phyloP scores from a whole-genome alignment of 768 basidiomycete species.

The Auricularia cornea region DNA sequence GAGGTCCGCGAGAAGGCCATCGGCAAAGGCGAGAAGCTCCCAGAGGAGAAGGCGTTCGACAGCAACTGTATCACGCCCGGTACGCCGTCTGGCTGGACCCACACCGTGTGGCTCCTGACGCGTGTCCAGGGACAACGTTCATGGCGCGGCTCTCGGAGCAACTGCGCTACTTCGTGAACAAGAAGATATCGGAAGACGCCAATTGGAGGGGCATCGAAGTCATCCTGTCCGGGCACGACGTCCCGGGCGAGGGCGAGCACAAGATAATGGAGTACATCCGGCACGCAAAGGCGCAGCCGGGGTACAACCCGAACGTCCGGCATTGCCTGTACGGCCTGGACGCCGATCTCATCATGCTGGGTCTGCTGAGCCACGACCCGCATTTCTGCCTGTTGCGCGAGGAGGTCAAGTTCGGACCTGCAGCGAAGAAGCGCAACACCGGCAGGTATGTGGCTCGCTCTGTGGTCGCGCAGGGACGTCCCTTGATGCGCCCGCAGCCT shows the following conservation, averaged over 20 bases:
- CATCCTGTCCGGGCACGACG: slow-evolving; percentile 93
- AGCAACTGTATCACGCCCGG: slow-evolving; percentile 99
- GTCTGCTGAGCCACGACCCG: slow-evolving; percentile 92
- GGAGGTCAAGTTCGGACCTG: slow-evolving; percentile 95
- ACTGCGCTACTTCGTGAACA: slow-evolving; percentile 92
- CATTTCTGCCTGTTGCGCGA: slow-evolving; percentile 97
- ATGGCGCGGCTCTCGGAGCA: slow-evolving; percentile 91
- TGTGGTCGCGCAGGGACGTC: too few species aligned
- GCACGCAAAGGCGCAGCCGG: slow-evolving; percentile 84
- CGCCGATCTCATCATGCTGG: slow-evolving; percentile 97
- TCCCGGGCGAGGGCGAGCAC: slow-evolving; percentile 98
- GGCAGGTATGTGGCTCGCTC: slow-evolving; percentile 34
- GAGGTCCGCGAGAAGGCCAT: slow-evolving; percentile 83
- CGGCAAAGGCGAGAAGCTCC: slow-evolving; percentile 82
- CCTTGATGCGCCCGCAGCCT: slow-evolving; percentile 25
- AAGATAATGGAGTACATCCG: slow-evolving; percentile 99
- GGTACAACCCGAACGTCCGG: slow-evolving; percentile 92
- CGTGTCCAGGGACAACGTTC: slow-evolving; percentile 72
- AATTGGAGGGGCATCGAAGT: slow-evolving; percentile 91
- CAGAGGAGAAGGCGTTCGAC: slow-evolving; percentile 93
- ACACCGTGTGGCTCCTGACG: background rate
- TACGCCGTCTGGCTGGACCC: slow-evolving; percentile 26
- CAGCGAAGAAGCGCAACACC: slow-evolving; percentile 56
- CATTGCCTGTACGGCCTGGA: slow-evolving; percentile 98
- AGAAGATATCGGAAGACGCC: slow-evolving; percentile 95